Base-by-base conservation (phyloP, 768 basidiomycete species). In the Dacryopinax spathularia region DNA sequence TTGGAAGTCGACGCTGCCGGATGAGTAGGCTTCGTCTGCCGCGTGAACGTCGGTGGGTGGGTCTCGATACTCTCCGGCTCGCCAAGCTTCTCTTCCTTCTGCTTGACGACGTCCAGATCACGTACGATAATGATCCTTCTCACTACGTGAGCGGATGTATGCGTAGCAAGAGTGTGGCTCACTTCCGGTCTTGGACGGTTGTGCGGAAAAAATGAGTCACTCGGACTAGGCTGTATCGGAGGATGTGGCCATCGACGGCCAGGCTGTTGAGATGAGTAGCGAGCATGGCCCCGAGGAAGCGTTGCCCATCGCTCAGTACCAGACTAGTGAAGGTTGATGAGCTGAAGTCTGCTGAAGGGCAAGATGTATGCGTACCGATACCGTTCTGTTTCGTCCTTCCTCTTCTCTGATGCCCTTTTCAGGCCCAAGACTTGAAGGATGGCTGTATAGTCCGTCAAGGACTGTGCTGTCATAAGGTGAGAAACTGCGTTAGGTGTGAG, bases 271-370 rank as follows among this genome's bases (percentile, higher is more conserved):
- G 68, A 63, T 71, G 71, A 9, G 76, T 76, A 35, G 76, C 74
- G 44, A 78, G 65, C 77, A 78, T 78, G 16, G 71, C 71, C 66
- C 78, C 77, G 34, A 72, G 71, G 62, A 75, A 77, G 66, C 74
- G 67, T 31, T 69, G 67, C 5, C 76, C 76, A 66, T 78, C 77
- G 25, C 48, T 56, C 48, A 22, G 16, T 29, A 34, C n/a, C 16
- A n/a, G 34, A 5, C 20, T 25, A 13, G 2, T 12, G 15, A 61
- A 25, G n/a, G 5, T 12, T 27, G 22, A 25, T 31, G 15, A 36
- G 34, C 65, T 31, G 10, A 27, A 27, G 25, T 9, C 1, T 18
- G 12, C 27, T 20, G 37, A 7, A 10, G 25, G 20, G 33, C 60
- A 37, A 15, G 2, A 63, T 18, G 6, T 13, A 35, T 27, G 66